A percentile compares a stretch with the other conserved stretches of the same genome.
These are phyloP conservation scores for Fraxinus sp. DNA, from an alignment of 305 asterid genomes.

Conservation along the genomic window DNA sequence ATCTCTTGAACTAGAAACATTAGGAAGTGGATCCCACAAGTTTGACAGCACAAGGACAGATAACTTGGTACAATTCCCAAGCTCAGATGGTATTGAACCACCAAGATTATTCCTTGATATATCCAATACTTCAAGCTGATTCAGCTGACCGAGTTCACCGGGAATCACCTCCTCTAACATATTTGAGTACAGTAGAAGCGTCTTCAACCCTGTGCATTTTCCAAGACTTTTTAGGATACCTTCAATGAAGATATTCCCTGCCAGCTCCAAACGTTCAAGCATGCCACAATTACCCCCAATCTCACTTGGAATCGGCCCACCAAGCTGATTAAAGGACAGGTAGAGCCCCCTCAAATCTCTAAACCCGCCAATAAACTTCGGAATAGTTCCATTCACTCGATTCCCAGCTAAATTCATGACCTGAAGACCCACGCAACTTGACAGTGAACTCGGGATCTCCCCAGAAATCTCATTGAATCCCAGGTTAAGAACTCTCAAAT, in stretches of 20 bases:
- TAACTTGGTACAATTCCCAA: constrained; percentile 66
- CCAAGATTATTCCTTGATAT: constrained; percentile 77
- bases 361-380: constrained; percentile 55
- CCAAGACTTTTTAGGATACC: constrained; percentile 59
- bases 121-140: constrained; percentile 73
- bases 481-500: constrained; percentile 64
- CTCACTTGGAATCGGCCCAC: constrained; percentile 55
- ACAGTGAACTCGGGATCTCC: constrained; percentile 54
- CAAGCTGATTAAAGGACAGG: constrained; percentile 71
- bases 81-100: constrained; percentile 57
- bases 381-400: constrained; percentile 59
- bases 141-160: constrained; percentile 57
- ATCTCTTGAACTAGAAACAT: constrained; percentile 38
- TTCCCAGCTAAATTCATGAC: constrained; percentile 74
- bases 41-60: constrained; percentile 73
- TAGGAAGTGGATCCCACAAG: constrained; percentile 71
- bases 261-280: constrained; percentile 71
- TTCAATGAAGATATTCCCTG: constrained; percentile 62
- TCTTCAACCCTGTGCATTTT: constrained; percentile 55
- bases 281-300: constrained; percentile 65
- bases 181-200: constrained; percentile 64
- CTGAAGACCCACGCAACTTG: constrained; percentile 49
- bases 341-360: constrained; percentile 67
- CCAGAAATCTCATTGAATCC: constrained; percentile 68
- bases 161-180: constrained; percentile 73